Evolutionary conservation across 805 yeast genomes (phyloP), one percentile per base, ranked within the genome.

Genomic region (Saturnispora gosingensis): DNA sequence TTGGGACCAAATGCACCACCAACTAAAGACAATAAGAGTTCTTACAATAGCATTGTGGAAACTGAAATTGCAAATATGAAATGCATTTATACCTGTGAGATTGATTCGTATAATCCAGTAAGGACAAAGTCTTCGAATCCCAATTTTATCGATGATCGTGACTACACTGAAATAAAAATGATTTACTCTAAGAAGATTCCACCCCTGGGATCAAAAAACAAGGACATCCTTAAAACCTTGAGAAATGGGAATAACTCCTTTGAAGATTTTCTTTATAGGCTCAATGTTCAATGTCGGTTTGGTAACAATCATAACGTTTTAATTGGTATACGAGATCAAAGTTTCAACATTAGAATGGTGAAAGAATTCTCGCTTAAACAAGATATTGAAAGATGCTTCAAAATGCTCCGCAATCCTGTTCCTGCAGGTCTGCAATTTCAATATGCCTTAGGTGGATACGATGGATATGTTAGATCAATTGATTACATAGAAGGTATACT

Each of bases 101-200:
- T 57, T 30, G 60, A 57, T 43, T 25, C 54, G 2, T 39, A 11
- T 35, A 24, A 45, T 36, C 39, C 47, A 30, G 28, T 8, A 25
- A 25, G 6, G 20, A 18, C 13, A 36, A 30, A 38, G 22, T 11
- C 15, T 11, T 16, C 28, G 5, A 30, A 20, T 8, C 24, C 35
- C 5, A 6, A 16, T 35, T 13, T 46, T 10, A 6, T 11, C 28
- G 15, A 20, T n/a, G 43, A 36, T 35, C 49, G 38, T 11, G 27
- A 34, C 6, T 56, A 54, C n/a, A 56, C 56, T 1, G 60, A 57
- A 39, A 50, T 57, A 8, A 57, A 57, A 42, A 46, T 57, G 51
- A 48, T 54, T 10, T 42, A 52, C n/a, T 51, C 54, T n/a, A 52
- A 45, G 9, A 38, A 43, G 22, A 47, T 56, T 2, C 59, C 59